Evolutionary conservation across 805 yeast species (phyloP), one percentile per base, ranked within the genome.

Genomic region (Barnettozyma wickerhamii): DNA sequence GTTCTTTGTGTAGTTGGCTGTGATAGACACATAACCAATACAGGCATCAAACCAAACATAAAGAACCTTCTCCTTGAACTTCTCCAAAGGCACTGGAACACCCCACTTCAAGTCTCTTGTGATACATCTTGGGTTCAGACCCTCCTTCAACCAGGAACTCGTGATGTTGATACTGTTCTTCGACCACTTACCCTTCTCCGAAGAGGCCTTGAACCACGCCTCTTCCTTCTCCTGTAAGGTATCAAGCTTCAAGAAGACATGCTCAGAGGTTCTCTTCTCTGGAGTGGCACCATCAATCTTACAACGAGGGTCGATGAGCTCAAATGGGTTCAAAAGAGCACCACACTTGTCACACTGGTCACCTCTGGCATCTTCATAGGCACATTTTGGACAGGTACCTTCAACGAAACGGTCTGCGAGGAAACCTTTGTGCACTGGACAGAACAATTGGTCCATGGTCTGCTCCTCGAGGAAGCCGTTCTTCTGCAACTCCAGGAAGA

Each of bases 311-410:
- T 90, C 77, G 50, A 91, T 81, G 62, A 93, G 76, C 65, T 93
- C 98, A 57, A 89, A 84, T 37, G 99, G 96, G 62, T 91, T 85
- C 53, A 93, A 72, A 50, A 93, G 72, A 45, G 69, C 66, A 50
- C 99, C 99, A 72, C 99, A 93, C 56, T 82, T 82, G 65, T 93
- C 99, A 75, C 99, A 93, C 71, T 93, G 99, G 65, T 93, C 99
- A 54, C 99, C 99, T 65, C 99, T 81, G 24, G 99, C 99, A 62
- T 93, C 99, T 48, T 85, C 95, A 61, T 89, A 93, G 33, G 72
- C 76, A 71, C 99, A 93, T 64, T 83, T 83, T 43, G 98, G 98
- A 70, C 99, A 93, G 37, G 81, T 86, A 52, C 99, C 99, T 68
- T 93, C 98, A 27, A 93, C 99, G 55, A 78, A 93, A 63, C 99